Percentiles rank a stretch among this genome's conserved stretches.
phyloP scores from a whole-genome alignment of 345 rosid genomes.

The Aurinia saxatilis region DNA sequence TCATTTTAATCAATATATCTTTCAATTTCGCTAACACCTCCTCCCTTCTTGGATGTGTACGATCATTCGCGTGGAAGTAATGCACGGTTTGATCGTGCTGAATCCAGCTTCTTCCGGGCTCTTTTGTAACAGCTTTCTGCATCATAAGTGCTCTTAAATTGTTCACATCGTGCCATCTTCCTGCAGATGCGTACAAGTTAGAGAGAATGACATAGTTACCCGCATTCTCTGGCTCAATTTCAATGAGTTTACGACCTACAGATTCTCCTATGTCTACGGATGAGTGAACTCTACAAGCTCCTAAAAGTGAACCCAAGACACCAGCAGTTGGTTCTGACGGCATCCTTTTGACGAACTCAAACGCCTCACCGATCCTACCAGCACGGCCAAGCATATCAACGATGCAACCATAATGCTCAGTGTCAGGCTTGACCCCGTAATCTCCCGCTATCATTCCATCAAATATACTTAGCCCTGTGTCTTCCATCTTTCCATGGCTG shows the following conservation, averaged over 20 bases:
- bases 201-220: constrained; percentile 83
- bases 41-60: constrained; percentile 65
- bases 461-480: constrained; percentile 58
- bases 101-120: constrained; percentile 88
- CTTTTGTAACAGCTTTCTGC: constrained; percentile 66
- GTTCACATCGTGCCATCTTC: constrained; percentile 82
- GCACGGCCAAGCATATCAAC: constrained; percentile 91
- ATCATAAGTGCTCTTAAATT: constrained; percentile 55
- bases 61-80: constrained; percentile 73
- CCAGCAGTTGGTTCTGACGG: constrained; percentile 73
- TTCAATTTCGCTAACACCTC: constrained; percentile 50
- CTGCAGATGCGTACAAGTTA: constrained; percentile 72
- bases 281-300: constrained; percentile 77
- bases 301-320: constrained; percentile 76
- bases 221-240: constrained; percentile 79
- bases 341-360: constrained; percentile 50
- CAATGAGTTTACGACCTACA: constrained; percentile 50
- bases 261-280: constrained; percentile 57
- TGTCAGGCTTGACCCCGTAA: constrained; percentile 46
- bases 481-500: constrained; percentile 87
- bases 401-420: constrained; percentile 76
- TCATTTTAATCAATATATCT: constrained; percentile 46
- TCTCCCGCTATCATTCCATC: constrained; percentile 42
- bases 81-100: constrained; percentile 66
- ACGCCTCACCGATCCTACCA: constrained; percentile 65